A percentile compares a stretch with the other conserved stretches of the same genome.
Evolutionary conservation across 305 asterid species (phyloP).

Genomic region (Plantago rigida): DNA sequence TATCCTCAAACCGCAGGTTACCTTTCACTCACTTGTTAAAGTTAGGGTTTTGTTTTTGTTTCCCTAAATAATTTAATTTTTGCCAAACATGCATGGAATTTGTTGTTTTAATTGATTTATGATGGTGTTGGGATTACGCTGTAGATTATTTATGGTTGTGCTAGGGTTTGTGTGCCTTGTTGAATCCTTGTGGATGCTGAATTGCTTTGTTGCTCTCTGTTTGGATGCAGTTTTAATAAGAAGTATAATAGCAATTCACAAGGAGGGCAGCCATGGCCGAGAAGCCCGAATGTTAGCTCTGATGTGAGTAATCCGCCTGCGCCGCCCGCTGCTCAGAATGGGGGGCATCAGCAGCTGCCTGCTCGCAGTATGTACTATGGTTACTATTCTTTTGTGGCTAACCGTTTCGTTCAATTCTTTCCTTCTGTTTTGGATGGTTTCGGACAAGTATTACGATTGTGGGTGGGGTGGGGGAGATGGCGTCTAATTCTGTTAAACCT

Average conservation of each 20-base stretch:
- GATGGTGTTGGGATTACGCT: conserved; percentile 9
- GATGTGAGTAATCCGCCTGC: conserved; percentile 37
- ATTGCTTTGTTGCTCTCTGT: conserved; percentile 17
- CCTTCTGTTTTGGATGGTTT: background rate
- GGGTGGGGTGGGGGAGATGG: too few relatives aligned
- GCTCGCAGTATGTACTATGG: conserved; percentile 38
- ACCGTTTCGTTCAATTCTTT: background rate
- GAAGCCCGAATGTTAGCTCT: conserved; percentile 33
- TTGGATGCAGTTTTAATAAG: conserved; percentile 41
- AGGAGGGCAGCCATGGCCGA: conserved; percentile 50
- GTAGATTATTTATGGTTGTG: conserved; percentile 14
- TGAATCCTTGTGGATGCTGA: background rate
- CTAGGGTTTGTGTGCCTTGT: conserved; percentile 37
- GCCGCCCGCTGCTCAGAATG: conserved; percentile 42
- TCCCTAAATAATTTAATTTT: background rate
- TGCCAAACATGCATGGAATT: background rate
- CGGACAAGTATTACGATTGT: too few relatives aligned
- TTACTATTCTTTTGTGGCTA: conserved; percentile 4
- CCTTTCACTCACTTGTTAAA: conserved; percentile 20
- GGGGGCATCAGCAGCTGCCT: conserved; percentile 49
- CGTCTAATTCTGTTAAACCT: too few relatives aligned
- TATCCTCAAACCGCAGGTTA: conserved; percentile 37
- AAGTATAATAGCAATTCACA: conserved; percentile 51
- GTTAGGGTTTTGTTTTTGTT: conserved; percentile 22
- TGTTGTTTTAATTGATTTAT: conserved; percentile 3